Conservation (phyloP, 768 basidiomycete species). For the Naganishia randhawae region DNA sequence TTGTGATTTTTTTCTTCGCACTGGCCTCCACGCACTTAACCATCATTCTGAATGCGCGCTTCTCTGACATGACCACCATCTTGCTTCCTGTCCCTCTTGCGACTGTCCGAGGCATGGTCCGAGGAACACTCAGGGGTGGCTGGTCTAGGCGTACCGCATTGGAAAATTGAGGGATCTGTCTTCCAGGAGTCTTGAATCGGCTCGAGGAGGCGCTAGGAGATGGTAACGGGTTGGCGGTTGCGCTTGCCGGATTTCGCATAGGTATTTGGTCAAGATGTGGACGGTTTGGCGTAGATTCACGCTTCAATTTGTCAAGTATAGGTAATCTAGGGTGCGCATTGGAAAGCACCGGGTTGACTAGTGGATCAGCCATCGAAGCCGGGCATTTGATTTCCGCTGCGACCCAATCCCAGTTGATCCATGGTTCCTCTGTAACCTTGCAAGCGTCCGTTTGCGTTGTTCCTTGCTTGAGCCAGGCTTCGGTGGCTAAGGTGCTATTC, state of each 20-base stretch:
- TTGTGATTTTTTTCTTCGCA: constrained; percentile 6
- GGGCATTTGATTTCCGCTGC: background rate
- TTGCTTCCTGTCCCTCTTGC: constrained; percentile 1
- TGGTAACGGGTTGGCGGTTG: too few relatives aligned
- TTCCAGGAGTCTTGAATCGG: constrained; percentile 4
- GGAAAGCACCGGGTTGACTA: background rate
- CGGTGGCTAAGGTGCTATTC: background rate
- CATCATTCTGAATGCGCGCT: constrained; percentile 3
- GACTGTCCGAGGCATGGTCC: constrained; percentile 10
- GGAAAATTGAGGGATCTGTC: background rate
- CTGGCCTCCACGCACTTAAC: constrained; percentile 6
- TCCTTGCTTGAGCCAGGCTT: background rate
- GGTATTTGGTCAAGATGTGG: background rate
- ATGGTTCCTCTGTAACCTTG: background rate
- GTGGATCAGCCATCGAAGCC: background rate
- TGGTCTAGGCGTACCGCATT: background rate
- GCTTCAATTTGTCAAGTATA: constrained; percentile 1
- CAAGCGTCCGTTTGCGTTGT: background rate
- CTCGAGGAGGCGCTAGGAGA: background rate
- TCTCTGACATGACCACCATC: constrained; percentile 15
- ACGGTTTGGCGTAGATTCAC: constrained; percentile 4
- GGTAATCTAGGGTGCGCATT: background rate
- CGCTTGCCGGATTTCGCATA: background rate
- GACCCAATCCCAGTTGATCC: background rate
- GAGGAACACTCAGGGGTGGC: constrained; percentile 2